Evolutionary conservation across 768 basidiomycete species (phyloP), one percentile per base, ranked within the genome.

Genomic region (Mrakia frigida): DNA sequence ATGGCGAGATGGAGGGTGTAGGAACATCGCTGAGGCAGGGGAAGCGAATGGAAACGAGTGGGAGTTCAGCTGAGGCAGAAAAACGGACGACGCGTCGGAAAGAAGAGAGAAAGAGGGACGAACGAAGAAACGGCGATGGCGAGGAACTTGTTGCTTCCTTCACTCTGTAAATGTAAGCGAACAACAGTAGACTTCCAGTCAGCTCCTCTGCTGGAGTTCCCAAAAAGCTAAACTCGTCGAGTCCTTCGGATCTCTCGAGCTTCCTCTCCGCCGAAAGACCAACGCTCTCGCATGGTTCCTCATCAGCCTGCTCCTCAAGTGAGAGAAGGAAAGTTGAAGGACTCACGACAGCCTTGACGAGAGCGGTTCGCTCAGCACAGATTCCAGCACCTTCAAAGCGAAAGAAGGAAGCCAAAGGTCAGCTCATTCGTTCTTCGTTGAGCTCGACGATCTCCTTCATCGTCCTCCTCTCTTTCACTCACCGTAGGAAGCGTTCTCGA

Each of bases 401-500:
- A 33, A 33, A 23, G 35, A 33, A 25, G 4, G 31, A 6, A 37
- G 21, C 35, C 31, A 14, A 21, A 53, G 70, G 28, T 35, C 21
- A 59, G 70, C 70, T 56, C 50, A 53, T 25, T 46, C 70, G 31
- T 33, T n/a, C 10, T 21, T 21, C 46, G 13, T 46, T 56, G 28
- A 61, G 37, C 14, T 74, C 18, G 28, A 72, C 50, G 43, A 28
- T 60, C 18, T 68, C 6, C 28, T 63, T 13, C n/a, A 11, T 11
- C 50, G 4, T 25, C 56, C 43, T 39, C 52, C 56, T 25, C n/a
- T n/a, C n/a, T 56, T 3, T 0, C 2, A 79, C 83, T 35, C 28
- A 94, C 95, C 94, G 80, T 93, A 92, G 0, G 91, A 91, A 0
- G 93, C 94, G 80, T 97, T 98, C 85, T 99, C 97, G 77, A 98